phyloP scores from a whole-genome alignment of 257 asterid species.

The Plantago ovata region DNA sequence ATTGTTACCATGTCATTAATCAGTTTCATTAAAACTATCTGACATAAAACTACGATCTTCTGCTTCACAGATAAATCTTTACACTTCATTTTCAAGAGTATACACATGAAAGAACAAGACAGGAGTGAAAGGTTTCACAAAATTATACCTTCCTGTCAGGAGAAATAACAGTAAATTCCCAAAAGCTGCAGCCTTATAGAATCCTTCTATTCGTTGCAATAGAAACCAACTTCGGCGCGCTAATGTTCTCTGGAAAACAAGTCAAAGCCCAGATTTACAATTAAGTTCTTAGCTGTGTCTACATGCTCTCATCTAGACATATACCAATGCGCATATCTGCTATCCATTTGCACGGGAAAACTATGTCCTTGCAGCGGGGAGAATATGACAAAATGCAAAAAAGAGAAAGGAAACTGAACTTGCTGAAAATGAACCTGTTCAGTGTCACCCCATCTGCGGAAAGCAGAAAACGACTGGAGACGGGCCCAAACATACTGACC shows the following conservation, averaged over 20 bases:
- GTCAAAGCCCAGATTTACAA: slow-evolving; percentile 11
- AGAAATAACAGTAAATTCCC: slow-evolving; percentile 90
- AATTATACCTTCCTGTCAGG: slow-evolving; percentile 72
- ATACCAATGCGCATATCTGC: not conserved
- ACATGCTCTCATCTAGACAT: slow-evolving; percentile 8
- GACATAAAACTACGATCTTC: too few relatives aligned
- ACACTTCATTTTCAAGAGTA: slow-evolving; percentile 3
- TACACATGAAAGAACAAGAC: not conserved
- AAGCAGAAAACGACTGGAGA: slow-evolving; percentile 87
- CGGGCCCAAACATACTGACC: slow-evolving; percentile 94
- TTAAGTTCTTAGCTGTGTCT: not conserved
- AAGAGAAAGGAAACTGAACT: slow-evolving; percentile 1
- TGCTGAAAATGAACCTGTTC: slow-evolving; percentile 58
- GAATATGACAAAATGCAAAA: slow-evolving; percentile 1
- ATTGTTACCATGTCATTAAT: too few relatives aligned
- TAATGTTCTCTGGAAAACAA: slow-evolving; percentile 60
- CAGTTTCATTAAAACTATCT: too few relatives aligned
- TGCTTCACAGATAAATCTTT: not conserved
- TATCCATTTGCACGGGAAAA: not conserved
- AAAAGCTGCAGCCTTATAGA: slow-evolving; percentile 87
- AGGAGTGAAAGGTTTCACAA: not conserved
- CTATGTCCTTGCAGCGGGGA: not conserved
- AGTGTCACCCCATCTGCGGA: slow-evolving; percentile 96
- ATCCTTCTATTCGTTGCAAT: slow-evolving; percentile 75
- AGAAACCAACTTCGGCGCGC: slow-evolving; percentile 82